Evolutionary conservation across 345 rosid species (phyloP).

Genomic region (Corchorus capsularis): DNA sequence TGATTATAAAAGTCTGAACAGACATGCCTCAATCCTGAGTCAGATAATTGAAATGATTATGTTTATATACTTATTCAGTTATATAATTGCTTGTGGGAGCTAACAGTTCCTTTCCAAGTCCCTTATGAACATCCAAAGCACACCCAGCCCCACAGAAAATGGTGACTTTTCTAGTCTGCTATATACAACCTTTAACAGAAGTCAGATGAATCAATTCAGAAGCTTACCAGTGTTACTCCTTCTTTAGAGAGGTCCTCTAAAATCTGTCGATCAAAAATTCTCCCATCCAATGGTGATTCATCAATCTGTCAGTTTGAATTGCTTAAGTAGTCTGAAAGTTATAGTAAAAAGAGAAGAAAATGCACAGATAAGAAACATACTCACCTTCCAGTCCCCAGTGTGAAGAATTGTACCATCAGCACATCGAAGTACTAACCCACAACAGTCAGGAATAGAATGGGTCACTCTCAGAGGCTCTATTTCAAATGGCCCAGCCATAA

Average conservation of each 20-base stretch:
- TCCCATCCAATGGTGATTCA: slow-evolving; percentile 94
- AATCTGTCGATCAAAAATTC: slow-evolving; percentile 78
- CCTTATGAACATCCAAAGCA: background rate
- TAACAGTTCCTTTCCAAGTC: background rate
- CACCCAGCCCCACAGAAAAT: background rate
- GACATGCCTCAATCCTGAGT: background rate
- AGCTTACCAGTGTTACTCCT: slow-evolving; percentile 90
- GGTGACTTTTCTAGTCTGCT: background rate
- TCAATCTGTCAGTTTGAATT: slow-evolving; percentile 64
- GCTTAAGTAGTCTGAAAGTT: slow-evolving; percentile 30
- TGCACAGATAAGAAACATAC: slow-evolving; percentile 12
- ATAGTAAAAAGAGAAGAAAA: slow-evolving; percentile 14
- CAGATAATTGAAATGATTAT: slow-evolving; percentile 9
- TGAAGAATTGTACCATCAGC: slow-evolving; percentile 97
- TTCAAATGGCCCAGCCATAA: slow-evolving; percentile 96
- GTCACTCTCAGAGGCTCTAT: slow-evolving; percentile 94
- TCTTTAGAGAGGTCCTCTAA: slow-evolving; percentile 93
- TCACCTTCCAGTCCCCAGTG: slow-evolving; percentile 99
- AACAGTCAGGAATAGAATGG: slow-evolving; percentile 98
- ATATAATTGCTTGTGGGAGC: background rate
- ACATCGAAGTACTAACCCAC: slow-evolving; percentile 93
- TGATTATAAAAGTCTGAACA: slow-evolving; percentile 9
- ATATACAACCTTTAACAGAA: background rate
- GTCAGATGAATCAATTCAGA: slow-evolving; percentile 19
- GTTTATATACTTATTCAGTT: background rate